Base-by-base conservation (phyloP, 2,329 filamentous ascomycete genomes). In the Bipolaris oryzae region DNA sequence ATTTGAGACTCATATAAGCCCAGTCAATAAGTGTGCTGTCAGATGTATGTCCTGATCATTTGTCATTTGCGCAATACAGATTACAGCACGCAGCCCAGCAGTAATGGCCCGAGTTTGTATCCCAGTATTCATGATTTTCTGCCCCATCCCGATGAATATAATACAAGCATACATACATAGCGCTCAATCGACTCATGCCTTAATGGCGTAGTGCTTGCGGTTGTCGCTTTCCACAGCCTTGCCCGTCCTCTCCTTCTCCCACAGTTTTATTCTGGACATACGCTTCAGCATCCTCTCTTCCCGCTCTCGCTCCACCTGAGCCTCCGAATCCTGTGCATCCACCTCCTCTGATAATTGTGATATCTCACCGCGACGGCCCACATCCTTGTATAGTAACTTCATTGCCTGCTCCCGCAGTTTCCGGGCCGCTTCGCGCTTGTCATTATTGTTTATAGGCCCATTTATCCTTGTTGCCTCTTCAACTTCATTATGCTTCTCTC, bases 401-500 rank as follows among this genome's bases (percentile, higher is more conserved):
- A 62, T 61, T 2, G 68, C 72, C 50, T 73, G 65, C 46, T 69
- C 61, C 45, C 66, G 62, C 58, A 74, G 52, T 20, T 31, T 57
- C 51, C 57, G 61, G 35, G 65, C 63, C 10, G 51, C 56, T 20
- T 61, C 25, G 18, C 66, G 68, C 53, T 57, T 60, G 16, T 62
- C 55, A 33, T 54, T 53, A 3, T 33, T 37, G 35, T 57, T 51
- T 23, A 41, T 10, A 1, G 49, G 55, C 7, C 57, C 60, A n/a
- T 64, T 60, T 5, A 15, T 33, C 34, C 11, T 56, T 37, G 49
- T 45, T 7, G 48, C 50, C 6, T 62, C 33, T 7, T 58, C 51
- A 3, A 60, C 61, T 41, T 81, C 72, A 35, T 80, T 66, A 43
- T 67, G 57, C 64, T 79, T 76, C 52, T 80, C 77, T 57, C 84